Conservation (phyloP, 148 eudicot genomes). For the Silene latifolia region DNA sequence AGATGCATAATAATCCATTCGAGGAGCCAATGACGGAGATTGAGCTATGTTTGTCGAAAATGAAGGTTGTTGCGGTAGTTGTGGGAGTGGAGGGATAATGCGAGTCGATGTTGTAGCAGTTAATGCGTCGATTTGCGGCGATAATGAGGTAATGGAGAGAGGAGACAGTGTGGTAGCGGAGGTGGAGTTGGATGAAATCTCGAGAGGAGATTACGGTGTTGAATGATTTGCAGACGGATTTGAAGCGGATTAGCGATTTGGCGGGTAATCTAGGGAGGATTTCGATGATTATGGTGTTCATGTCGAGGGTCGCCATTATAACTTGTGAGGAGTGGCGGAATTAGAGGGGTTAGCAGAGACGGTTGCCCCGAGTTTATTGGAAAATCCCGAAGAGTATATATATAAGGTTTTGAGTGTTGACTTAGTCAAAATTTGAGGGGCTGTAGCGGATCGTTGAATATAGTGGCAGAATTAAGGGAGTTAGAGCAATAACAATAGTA, state of each 20-base stretch:
- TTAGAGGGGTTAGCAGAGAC: no score
- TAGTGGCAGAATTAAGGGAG: no score
- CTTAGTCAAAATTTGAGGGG: no score
- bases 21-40: background rate
- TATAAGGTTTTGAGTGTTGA: no score
- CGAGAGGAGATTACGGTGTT: background rate
- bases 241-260: slow-evolving; percentile 8
- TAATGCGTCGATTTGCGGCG: background rate
- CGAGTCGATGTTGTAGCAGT: background rate
- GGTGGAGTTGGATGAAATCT: background rate
- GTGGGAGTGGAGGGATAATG: background rate
- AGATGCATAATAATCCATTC: background rate
- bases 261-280: slow-evolving; percentile 4
- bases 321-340: background rate
- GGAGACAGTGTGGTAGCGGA: background rate
- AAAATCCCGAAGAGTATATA: no score
- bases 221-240: slow-evolving; percentile 9
- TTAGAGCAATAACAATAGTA: no score
- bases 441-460: no score
- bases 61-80: background rate
- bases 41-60: background rate
- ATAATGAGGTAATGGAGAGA: background rate
- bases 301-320: background rate
- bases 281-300: background rate
- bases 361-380: no score